Percentiles rank a stretch among this genome's conserved stretches.
Conservation (phyloP, 129 eudicot genomes). For the Chrysanthemum seticuspe region DNA sequence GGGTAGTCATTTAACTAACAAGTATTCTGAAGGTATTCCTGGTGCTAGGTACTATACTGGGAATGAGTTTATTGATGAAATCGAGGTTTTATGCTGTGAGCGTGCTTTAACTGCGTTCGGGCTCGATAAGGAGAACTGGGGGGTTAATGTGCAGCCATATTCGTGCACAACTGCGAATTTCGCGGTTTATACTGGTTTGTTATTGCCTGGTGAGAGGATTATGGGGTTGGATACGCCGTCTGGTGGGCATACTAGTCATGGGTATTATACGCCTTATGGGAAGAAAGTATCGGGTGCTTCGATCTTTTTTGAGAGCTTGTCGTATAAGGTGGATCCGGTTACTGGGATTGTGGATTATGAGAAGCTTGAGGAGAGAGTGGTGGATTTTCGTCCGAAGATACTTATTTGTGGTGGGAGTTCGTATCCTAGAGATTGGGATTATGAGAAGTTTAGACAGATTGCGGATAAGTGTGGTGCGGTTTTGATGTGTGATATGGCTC, state of each 20-base stretch:
- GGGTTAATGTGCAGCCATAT: constrained; percentile 94
- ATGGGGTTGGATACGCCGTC: constrained; percentile 96
- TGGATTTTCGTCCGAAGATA: constrained; percentile 94
- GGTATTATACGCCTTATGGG: constrained; percentile 82
- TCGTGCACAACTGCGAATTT: constrained; percentile 94
- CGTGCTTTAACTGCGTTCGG: constrained; percentile 86
- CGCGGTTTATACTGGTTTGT: constrained; percentile 82
- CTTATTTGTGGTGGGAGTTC: constrained; percentile 97
- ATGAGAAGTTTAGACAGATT: constrained; percentile 78
- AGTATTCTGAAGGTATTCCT: constrained; percentile 92
- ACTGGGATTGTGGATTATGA: constrained; percentile 86
- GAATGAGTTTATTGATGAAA: constrained; percentile 82
- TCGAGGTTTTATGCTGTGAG: constrained; percentile 66
- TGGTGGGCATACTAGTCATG: constrained; percentile 92
- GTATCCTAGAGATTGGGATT: constrained; percentile 95
- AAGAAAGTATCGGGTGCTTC: constrained; percentile 96
- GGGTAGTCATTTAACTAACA: constrained; percentile 82
- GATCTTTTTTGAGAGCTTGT: constrained; percentile 82
- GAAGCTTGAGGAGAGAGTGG: constrained; percentile 83
- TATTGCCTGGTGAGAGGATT: constrained; percentile 80
- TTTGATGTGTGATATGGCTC: constrained; percentile 98
- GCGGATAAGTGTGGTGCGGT: constrained; percentile 93
- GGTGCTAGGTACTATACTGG: constrained; percentile 91
- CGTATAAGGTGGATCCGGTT: constrained; percentile 79
- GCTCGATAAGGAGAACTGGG: constrained; percentile 75